phyloP scores from a whole-genome alignment of 768 basidiomycete genomes.

The Pulveroboletus ravenelii region DNA sequence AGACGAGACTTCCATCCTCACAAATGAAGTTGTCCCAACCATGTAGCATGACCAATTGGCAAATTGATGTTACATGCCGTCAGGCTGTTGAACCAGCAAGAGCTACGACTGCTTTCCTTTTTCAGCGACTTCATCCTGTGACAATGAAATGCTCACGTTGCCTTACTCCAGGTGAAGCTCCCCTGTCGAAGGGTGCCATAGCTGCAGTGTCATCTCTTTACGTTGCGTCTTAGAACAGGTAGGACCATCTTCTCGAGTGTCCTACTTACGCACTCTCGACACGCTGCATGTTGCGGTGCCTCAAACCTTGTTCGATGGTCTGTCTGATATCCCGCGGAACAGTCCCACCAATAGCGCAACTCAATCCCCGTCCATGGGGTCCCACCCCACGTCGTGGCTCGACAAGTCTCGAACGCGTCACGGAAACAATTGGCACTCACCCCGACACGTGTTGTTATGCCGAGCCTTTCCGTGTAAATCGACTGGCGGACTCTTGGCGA shows the following conservation, averaged over 20 bases:
- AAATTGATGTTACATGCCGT: slow-evolving; percentile 2
- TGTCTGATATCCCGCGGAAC: slow-evolving; percentile 16
- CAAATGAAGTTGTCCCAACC: slow-evolving; percentile 16
- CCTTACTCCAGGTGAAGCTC: neutral
- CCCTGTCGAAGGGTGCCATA: neutral
- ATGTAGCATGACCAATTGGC: slow-evolving; percentile 3
- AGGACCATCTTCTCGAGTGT: slow-evolving; percentile 7
- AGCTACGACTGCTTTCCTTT: neutral
- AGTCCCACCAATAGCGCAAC: slow-evolving; percentile 1
- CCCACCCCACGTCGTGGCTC: neutral
- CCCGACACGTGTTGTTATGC: slow-evolving; percentile 6
- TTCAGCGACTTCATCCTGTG: slow-evolving; percentile 11
- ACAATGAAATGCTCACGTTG: slow-evolving; percentile 9
- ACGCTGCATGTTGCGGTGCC: slow-evolving; percentile 8
- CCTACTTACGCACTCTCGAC: slow-evolving; percentile 10
- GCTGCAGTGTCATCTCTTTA: slow-evolving; percentile 11
- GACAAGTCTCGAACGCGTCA: neutral
- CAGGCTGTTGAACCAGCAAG: neutral
- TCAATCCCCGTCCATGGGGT: neutral
- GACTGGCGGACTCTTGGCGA: neutral
- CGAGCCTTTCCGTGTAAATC: slow-evolving; percentile 1
- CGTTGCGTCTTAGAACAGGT: slow-evolving; percentile 6
- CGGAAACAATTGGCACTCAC: slow-evolving; percentile 1
- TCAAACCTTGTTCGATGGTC: slow-evolving; percentile 12
- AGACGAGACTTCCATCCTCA: slow-evolving; percentile 5